Percentiles rank a stretch among this genome's conserved stretches.
Conservation (phyloP, 2,329 filamentous ascomycete genomes). For the Claviceps capensis region DNA sequence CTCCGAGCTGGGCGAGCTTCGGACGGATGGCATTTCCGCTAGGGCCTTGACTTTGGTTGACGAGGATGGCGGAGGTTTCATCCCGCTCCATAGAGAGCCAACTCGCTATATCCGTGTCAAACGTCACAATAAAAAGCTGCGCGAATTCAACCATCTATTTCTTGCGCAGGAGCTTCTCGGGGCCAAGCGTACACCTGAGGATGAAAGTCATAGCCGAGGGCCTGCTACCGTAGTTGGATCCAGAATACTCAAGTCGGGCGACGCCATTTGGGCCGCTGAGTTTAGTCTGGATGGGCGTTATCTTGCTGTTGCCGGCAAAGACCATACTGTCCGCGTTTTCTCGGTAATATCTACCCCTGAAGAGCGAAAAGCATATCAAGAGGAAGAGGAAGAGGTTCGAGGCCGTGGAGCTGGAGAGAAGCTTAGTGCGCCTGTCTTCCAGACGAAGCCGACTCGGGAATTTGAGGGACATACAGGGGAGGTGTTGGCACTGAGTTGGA, state of each 20-base stretch:
- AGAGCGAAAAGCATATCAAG: conserved; percentile 61
- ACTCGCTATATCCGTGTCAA: conserved; percentile 83
- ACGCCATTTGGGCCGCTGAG: conserved; percentile 82
- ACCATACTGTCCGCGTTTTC: conserved; percentile 77
- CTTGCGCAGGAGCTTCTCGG: conserved; percentile 78
- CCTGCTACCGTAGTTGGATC: conserved; percentile 25
- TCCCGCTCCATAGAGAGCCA: conserved; percentile 76
- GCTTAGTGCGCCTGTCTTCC: conserved; percentile 83
- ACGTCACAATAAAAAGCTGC: conserved; percentile 63
- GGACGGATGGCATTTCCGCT: conserved; percentile 71
- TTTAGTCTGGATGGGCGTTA: conserved; percentile 89
- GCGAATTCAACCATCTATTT: conserved; percentile 78
- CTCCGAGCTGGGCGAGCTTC: conserved; percentile 53
- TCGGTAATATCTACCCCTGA: conserved; percentile 71
- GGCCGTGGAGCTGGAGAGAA: conserved; percentile 33
- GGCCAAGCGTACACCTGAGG: conserved; percentile 27
- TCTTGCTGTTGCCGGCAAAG: conserved; percentile 83
- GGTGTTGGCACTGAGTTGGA: conserved; percentile 89
- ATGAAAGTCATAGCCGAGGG: conserved; percentile 15
- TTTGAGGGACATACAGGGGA: conserved; percentile 76
- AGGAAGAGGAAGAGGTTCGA: conserved; percentile 31
- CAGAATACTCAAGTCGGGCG: conserved; percentile 30
- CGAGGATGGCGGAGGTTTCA: conserved; percentile 55
- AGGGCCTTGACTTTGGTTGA: conserved; percentile 68
- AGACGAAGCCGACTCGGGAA: conserved; percentile 61